phyloP scores from a whole-genome alignment of 306 rosid genomes.

The Trifolium repens region DNA sequence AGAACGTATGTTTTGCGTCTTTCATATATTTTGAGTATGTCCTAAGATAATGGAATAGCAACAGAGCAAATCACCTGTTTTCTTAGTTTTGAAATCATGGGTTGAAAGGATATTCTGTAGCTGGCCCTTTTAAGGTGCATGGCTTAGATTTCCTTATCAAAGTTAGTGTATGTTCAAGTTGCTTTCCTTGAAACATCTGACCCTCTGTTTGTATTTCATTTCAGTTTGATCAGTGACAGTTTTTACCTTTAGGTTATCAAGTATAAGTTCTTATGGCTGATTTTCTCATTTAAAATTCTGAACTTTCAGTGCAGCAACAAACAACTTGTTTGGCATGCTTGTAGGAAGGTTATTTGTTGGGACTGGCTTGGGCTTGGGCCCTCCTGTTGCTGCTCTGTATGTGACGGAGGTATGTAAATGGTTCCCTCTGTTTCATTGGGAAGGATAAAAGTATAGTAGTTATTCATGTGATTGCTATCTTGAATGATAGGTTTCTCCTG shows the following conservation, averaged over 20 bases:
- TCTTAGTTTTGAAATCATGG: conserved; percentile 24
- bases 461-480: conserved; percentile 28
- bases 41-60: conserved; percentile 24
- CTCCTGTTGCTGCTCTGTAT: conserved; percentile 85
- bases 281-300: conserved; percentile 36
- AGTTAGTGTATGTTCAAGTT: conserved; percentile 27
- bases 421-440: conserved; percentile 36
- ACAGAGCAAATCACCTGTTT: not conserved
- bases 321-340: conserved; percentile 92
- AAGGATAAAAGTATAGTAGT: conserved; percentile 28
- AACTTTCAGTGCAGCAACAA: conserved; percentile 82
- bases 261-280: conserved; percentile 26
- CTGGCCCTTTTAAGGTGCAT: not conserved
- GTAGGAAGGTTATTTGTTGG: conserved; percentile 94
- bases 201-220: conserved; percentile 13
- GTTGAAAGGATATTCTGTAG: conserved; percentile 20
- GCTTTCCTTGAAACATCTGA: conserved; percentile 23
- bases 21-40: conserved; percentile 30
- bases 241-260: conserved; percentile 3
- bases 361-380: conserved; percentile 91
- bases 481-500: conserved; percentile 81
- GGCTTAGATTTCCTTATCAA: conserved; percentile 21
- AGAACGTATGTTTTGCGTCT: conserved; percentile 30
- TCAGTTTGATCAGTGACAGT: conserved; percentile 18
- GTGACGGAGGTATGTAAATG: conserved; percentile 76